These are phyloP conservation scores for Cryptosporidium baileyi DNA, from an alignment of 169 alveolate species.

Conservation along the genomic window DNA sequence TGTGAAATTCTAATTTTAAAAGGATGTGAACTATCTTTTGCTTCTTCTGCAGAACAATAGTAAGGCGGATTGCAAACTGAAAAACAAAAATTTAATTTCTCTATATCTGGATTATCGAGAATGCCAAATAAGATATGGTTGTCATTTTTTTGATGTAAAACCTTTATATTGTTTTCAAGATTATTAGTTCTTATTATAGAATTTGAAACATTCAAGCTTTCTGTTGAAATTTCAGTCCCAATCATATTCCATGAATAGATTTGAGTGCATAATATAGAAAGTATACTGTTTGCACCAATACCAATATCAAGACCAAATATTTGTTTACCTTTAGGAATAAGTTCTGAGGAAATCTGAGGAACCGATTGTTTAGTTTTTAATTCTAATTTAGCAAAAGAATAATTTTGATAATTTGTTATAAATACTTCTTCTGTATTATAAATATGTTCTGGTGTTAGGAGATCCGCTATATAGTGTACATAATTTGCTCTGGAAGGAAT, in stretches of 20 bases:
- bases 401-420: too few species aligned
- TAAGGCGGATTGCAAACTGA: slow-evolving; percentile 77
- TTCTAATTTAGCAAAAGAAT: too few species aligned
- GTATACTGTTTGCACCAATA: slow-evolving; percentile 75
- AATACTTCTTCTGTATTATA: slow-evolving; percentile 20
- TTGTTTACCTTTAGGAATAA: slow-evolving; percentile 69
- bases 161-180: slow-evolving; percentile 12
- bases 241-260: slow-evolving; percentile 74
- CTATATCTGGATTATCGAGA: slow-evolving; percentile 23
- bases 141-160: slow-evolving; percentile 57
- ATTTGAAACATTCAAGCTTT: slow-evolving; percentile 59
- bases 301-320: slow-evolving; percentile 74
- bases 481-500: slow-evolving; percentile 76
- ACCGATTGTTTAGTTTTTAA: neutral
- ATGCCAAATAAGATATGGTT: slow-evolving; percentile 46
- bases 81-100: slow-evolving; percentile 23
- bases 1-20: slow-evolving; percentile 36
- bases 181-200: slow-evolving; percentile 54
- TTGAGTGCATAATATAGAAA: slow-evolving; percentile 70
- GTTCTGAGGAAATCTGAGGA: neutral
- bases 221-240: slow-evolving; percentile 73
- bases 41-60: slow-evolving; percentile 11
- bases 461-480: slow-evolving; percentile 75
- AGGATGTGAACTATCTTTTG: slow-evolving; percentile 48
- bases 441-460: slow-evolving; percentile 63